Evolutionary conservation across 2,329 filamentous ascomycete genomes (phyloP).

Genomic region (Dryadomyces quercus-mongolicae): DNA sequence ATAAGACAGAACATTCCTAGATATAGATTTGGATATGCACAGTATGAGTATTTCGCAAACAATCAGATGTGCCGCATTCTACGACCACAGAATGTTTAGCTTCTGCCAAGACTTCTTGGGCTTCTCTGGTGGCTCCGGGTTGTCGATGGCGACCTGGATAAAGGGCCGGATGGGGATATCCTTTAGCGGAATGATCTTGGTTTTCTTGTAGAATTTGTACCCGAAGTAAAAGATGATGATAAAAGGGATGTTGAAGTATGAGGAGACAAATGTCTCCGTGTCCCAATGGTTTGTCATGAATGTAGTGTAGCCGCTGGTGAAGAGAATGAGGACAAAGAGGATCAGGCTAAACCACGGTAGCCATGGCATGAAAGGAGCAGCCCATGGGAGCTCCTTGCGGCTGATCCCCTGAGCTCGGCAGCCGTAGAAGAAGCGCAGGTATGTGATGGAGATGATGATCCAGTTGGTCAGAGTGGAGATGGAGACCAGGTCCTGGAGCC

Average conservation of each 20-base stretch:
- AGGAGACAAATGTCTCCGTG: conserved; percentile 16
- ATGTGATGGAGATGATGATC: conserved; percentile 24
- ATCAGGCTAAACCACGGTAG: conserved; percentile 50
- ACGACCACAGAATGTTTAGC: conserved; percentile 7
- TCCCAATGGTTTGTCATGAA: conserved; percentile 23
- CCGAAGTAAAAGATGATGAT: conserved; percentile 12
- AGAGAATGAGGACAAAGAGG: conserved; percentile 22
- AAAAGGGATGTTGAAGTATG: conserved; percentile 25
- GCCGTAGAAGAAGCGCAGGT: conserved; percentile 56
- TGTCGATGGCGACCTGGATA: neutral
- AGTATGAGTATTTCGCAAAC: too few species aligned
- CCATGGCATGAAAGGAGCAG: conserved; percentile 53
- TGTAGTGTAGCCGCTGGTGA: conserved; percentile 17
- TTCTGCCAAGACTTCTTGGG: neutral
- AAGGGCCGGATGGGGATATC: conserved; percentile 9
- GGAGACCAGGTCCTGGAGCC: conserved; percentile 42
- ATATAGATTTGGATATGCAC: too few species aligned
- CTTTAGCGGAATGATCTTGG: conserved; percentile 4
- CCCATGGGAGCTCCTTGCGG: conserved; percentile 49
- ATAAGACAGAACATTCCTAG: too few species aligned
- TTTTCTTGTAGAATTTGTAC: conserved; percentile 12
- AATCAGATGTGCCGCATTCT: neutral
- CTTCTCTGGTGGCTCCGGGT: conserved; percentile 3
- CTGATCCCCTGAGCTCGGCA: conserved; percentile 51
- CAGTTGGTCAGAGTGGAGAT: conserved; percentile 52